These are phyloP conservation scores for Rhodotorula babjevae DNA, from an alignment of 768 basidiomycete species.

Conservation along the genomic window DNA sequence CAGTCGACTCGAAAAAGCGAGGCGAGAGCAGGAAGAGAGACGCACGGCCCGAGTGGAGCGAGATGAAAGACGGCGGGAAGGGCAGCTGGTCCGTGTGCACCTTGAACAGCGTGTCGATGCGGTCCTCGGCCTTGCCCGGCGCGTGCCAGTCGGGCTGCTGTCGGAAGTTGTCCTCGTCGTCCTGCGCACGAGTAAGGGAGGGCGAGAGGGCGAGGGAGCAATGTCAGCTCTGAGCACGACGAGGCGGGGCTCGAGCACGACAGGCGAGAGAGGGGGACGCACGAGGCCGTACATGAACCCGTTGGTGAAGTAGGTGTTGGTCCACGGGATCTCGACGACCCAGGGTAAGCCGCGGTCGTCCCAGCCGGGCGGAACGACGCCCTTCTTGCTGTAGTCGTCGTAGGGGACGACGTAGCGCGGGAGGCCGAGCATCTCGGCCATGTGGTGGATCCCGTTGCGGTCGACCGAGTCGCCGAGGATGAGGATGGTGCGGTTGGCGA, in stretches of 20 bases:
- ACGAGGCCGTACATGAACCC: slow-evolving; percentile 43
- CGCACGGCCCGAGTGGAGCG: slow-evolving; percentile 40
- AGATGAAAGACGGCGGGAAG: slow-evolving; percentile 38
- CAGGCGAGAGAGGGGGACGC: not conserved
- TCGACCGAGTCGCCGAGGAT: slow-evolving; percentile 43
- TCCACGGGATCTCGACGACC: slow-evolving; percentile 39
- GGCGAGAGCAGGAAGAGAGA: not conserved
- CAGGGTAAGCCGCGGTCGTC: slow-evolving; percentile 39
- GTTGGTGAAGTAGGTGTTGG: slow-evolving; percentile 35
- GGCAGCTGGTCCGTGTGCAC: slow-evolving; percentile 36
- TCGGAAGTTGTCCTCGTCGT: slow-evolving; percentile 42
- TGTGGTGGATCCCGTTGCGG: slow-evolving; percentile 37
- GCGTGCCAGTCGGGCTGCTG: slow-evolving; percentile 40
- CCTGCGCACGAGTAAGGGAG: slow-evolving; percentile 4
- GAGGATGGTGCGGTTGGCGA: slow-evolving; percentile 40
- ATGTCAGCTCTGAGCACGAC: not conserved
- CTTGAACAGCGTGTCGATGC: slow-evolving; percentile 40
- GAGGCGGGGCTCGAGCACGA: no score
- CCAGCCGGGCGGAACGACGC: slow-evolving; percentile 25
- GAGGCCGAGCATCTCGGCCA: slow-evolving; percentile 38
- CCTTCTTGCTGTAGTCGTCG: slow-evolving; percentile 35
- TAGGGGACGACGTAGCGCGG: slow-evolving; percentile 36
- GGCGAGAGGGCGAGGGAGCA: no score
- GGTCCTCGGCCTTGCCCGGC: slow-evolving; percentile 41
- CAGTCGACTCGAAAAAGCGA: no score